Percentiles rank a stretch among this genome's conserved stretches.
These are phyloP conservation scores for Talaromyces sp. DNA, from an alignment of 2,329 filamentous ascomycete species.

Conservation along the genomic window DNA sequence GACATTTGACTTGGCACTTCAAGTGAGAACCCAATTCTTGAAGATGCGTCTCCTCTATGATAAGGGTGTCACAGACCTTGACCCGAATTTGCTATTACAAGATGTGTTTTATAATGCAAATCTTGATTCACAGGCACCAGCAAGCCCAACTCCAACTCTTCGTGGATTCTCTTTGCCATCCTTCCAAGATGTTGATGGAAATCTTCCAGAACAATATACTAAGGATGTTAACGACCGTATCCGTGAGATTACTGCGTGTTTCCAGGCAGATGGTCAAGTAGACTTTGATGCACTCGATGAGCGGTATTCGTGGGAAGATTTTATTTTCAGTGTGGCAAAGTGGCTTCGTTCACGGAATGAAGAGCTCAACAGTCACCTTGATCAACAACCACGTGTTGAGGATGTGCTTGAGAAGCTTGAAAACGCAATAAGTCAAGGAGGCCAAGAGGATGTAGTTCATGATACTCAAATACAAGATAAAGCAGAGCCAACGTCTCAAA, in stretches of 20 bases:
- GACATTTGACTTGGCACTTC: conserved; percentile 51
- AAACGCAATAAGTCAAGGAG: conserved; percentile 23
- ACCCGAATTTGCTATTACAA: conserved; percentile 40
- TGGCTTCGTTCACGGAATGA: conserved; percentile 47
- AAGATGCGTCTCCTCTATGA: conserved; percentile 43
- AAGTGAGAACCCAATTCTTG: conserved; percentile 55
- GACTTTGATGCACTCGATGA: conserved; percentile 45
- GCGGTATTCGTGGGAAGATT: conserved; percentile 50
- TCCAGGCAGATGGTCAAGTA: conserved; percentile 37
- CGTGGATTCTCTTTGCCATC: conserved; percentile 30
- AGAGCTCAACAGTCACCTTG: conserved; percentile 47
- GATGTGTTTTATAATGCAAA: conserved; percentile 40
- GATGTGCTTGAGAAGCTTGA: conserved; percentile 24
- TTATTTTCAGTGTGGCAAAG: conserved; percentile 43
- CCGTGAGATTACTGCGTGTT: conserved; percentile 34
- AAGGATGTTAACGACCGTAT: conserved; percentile 38
- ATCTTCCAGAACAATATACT: conserved; percentile 36
- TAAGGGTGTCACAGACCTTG: conserved; percentile 31
- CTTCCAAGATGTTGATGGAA: conserved; percentile 34
- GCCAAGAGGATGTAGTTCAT: conserved; percentile 20
- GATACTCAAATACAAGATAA: neutral
- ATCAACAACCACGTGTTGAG: conserved; percentile 42
- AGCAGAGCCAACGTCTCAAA: neutral
- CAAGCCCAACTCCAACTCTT: conserved; percentile 20
- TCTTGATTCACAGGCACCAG: conserved; percentile 20